Percentiles rank a stretch among this genome's conserved stretches.
Evolutionary conservation across 805 yeast species (phyloP).

Genomic region (Yarrowia alimentaria): DNA sequence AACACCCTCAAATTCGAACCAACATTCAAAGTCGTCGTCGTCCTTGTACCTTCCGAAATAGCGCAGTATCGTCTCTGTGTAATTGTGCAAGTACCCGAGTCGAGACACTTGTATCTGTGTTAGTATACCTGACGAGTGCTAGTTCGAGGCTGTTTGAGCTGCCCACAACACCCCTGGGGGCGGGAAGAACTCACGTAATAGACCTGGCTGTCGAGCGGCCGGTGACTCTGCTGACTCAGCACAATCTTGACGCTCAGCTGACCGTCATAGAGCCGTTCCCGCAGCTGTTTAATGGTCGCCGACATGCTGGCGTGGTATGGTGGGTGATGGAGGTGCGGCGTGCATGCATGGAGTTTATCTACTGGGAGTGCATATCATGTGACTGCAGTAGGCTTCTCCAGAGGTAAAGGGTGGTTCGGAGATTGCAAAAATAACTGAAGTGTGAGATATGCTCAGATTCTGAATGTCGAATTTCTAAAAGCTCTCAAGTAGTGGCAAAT

Average conservation of each 20-base stretch:
- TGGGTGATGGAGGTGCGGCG: not conserved
- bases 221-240: constrained; percentile 5
- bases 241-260: constrained; percentile 12
- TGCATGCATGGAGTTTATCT: constrained; percentile 18
- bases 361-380: not conserved
- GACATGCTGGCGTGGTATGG: constrained; percentile 8
- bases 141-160: too few species aligned
- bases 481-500: too few species aligned
- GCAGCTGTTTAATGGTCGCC: constrained; percentile 17
- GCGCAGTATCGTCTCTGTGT: constrained; percentile 6
- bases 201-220: constrained; percentile 2
- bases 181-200: constrained; percentile 13
- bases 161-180: too few species aligned
- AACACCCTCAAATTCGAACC: constrained; percentile 65
- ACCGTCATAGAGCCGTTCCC: constrained; percentile 22
- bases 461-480: too few species aligned
- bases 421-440: too few species aligned
- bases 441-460: too few species aligned
- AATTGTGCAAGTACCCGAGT: constrained; percentile 21
- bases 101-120: constrained; percentile 12
- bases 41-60: constrained; percentile 16
- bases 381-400: not conserved
- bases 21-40: constrained; percentile 42
- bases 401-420: too few species aligned
- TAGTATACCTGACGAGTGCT: not conserved